These are phyloP conservation scores for Nemophila menziesii DNA, from an alignment of 257 asterid species.

Conservation along the genomic window DNA sequence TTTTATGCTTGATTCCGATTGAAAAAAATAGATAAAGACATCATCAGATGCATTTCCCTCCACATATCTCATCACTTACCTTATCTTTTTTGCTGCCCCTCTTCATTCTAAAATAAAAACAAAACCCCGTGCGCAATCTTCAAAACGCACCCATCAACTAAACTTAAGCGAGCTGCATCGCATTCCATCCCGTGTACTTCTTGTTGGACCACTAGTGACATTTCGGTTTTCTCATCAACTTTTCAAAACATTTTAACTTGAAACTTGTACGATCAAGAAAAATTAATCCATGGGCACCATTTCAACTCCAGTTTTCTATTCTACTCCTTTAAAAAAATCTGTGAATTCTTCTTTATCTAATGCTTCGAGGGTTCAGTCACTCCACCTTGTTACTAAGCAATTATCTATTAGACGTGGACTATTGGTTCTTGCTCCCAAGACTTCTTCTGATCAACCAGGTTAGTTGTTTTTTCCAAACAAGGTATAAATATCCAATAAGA, in stretches of 20 bases:
- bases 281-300: neutral
- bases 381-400: conserved; percentile 26
- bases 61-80: conserved; percentile 52
- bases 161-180: too few relatives aligned
- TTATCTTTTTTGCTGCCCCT: conserved; percentile 48
- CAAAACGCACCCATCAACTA: too few relatives aligned
- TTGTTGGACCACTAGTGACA: too few relatives aligned
- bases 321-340: conserved; percentile 39
- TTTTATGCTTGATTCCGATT: too few relatives aligned
- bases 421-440: conserved; percentile 41
- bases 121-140: too few relatives aligned
- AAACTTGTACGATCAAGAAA: too few relatives aligned
- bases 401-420: conserved; percentile 27
- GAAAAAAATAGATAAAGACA: too few relatives aligned
- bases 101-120: too few relatives aligned
- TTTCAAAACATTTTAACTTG: too few relatives aligned
- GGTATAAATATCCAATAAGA: too few relatives aligned
- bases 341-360: conserved; percentile 17
- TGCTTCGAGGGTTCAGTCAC: conserved; percentile 27
- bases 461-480: conserved; percentile 3
- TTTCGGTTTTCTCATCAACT: too few relatives aligned
- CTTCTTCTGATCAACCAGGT: conserved; percentile 89
- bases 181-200: too few relatives aligned
- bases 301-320: conserved; percentile 23
- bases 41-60: conserved; percentile 33